Evolutionary conservation across 2,329 filamentous ascomycete genomes (phyloP), one percentile per base, ranked within the genome.

Genomic region (Aspergillus pseudoterreus): DNA sequence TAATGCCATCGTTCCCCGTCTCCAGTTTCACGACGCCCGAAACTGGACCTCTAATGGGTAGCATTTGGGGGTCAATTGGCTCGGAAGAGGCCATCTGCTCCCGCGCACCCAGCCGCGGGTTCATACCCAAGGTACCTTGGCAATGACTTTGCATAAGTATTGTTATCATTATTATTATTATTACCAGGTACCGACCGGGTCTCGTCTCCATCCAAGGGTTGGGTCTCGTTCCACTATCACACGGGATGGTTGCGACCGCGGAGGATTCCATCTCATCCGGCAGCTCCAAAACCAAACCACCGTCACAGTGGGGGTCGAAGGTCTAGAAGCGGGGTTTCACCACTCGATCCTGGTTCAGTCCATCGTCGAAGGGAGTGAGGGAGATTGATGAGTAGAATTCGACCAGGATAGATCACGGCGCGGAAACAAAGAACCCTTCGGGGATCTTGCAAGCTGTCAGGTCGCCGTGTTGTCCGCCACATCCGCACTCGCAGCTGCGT

Each of bases 401-500:
- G 27, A 30, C 27, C 27, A 30, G 27, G 27, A 30, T 41, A 19
- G 17, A 27, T 19, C 14, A 10, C 27, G 52, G 43, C 52, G 22
- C 22, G 45, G 42, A 32, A 45, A 49, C 41, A 30, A 38, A 49
- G n/a, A 24, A 38, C 17, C 22, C 41, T 45, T 38, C 43, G 43
- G 30, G 50, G 45, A 47, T 54, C 27, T 30, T 30, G 27, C 27
- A 30, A 30, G 27, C 8, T 30, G 27, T 30, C 27, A 1, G 27
- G 43, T 42, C 39, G 15, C 39, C 43, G 30, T 43, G 19, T 45
- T 21, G 49, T 43, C 54, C 54, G 49, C 51, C 51, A 56, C 51
- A 51, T 35, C 54, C 54, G 51, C 52, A 49, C 51, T 53, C 45
- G 52, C 54, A 51, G 45, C 45, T 22, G 21, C 19, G 27, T 9